Base-by-base conservation (phyloP, 768 basidiomycete species). In the Mrakia hoshinonis region DNA sequence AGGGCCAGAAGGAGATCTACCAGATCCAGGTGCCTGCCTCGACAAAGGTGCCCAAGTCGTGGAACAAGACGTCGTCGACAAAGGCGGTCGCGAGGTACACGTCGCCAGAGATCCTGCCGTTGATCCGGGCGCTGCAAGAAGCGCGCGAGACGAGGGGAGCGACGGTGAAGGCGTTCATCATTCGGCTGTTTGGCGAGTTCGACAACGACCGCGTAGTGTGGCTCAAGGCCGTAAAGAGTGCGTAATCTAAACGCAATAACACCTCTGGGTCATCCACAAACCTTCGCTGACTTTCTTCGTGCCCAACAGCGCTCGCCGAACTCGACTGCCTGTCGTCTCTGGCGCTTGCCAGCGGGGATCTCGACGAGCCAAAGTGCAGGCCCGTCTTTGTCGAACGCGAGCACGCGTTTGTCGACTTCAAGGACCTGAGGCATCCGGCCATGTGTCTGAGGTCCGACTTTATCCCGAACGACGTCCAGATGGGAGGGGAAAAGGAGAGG, bases 321-420 rank as follows among this genome's bases (percentile, higher is more conserved):
- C 83, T 99, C n/a, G 96, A 99, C 79, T 99, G 96, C 79, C 81
- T 99, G 26, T 5, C 68, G 34, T 22, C 46, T 75, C 81, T 98
- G 60, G 90, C 95, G 5, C 94, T 91, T 79, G 85, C 92, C 0
- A 96, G 93, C 1, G 79, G 81, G n/a, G 89, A 90, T 11, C 84
- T 99, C 51, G 94, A 92, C 54, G 92, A 96, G 79, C 96, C 96
- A 3, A 84, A 86, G n/a, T 98, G 96, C 77, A 82, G 96, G 72
- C 96, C 96, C 0, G 86, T 88, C 75, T 87, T 99, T 70, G 84
- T 94, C 22, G 89, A 92, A 70, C 74, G 87, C 83, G 87, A 91
- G 71, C 81, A 84, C 13, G 91, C 93, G 0, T 87, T 87, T 74
- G 77, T 97, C 48, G 89, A 97, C 73, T 99, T 99, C 79, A 83